phyloP scores from a whole-genome alignment of 1,139 yeast genomes.

The Protomyces inundatus region DNA sequence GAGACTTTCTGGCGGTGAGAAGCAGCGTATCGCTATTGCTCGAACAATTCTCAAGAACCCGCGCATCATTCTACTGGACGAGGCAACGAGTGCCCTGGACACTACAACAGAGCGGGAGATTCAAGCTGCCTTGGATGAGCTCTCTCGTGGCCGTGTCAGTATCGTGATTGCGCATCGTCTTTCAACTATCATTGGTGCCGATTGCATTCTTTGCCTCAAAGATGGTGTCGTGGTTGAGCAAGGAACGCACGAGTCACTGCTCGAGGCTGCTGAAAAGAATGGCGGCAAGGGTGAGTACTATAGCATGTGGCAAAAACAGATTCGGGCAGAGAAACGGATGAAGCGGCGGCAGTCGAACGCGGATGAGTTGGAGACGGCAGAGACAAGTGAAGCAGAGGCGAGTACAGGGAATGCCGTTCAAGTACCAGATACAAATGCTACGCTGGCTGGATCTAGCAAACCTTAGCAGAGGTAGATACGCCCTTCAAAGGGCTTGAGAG shows the following conservation, averaged over 20 bases:
- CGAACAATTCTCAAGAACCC: constrained; percentile 76
- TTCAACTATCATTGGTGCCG: constrained; percentile 70
- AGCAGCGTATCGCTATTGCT: constrained; percentile 79
- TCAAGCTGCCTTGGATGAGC: constrained; percentile 56
- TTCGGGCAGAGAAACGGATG: constrained; percentile 19
- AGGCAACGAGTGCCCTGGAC: constrained; percentile 75
- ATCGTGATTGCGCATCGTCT: constrained; percentile 84
- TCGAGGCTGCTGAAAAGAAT: constrained; percentile 34
- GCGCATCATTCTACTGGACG: constrained; percentile 66
- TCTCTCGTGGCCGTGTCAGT: constrained; percentile 72
- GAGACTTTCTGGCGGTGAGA: constrained; percentile 82
- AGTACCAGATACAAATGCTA: constrained; percentile 8
- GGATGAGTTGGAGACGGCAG: not conserved
- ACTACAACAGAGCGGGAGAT: constrained; percentile 56
- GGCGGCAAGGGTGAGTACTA: constrained; percentile 56
- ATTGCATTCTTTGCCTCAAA: constrained; percentile 63
- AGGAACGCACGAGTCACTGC: constrained; percentile 59
- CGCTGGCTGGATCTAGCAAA: constrained; percentile 6
- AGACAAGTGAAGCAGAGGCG: constrained; percentile 1
- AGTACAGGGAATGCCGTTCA: constrained; percentile 5
- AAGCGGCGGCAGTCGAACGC: not conserved
- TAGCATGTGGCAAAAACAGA: constrained; percentile 82
- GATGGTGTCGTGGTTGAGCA: constrained; percentile 65
- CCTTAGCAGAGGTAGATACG: not conserved
- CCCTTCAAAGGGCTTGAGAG: not conserved